These are phyloP conservation scores for Geotrichum macrosporum DNA, from an alignment of 1,139 yeast species.

Conservation along the genomic window DNA sequence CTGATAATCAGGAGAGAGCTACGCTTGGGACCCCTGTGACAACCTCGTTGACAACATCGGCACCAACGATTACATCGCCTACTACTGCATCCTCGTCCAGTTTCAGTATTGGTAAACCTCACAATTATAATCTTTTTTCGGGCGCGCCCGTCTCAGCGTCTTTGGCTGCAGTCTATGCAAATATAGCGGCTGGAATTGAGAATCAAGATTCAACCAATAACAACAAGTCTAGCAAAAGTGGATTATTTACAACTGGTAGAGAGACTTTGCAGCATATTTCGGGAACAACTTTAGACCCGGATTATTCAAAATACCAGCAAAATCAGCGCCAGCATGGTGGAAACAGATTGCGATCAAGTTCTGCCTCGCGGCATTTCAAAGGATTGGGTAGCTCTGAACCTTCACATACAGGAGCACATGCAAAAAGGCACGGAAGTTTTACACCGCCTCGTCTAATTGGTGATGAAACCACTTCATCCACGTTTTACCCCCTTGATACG, in stretches of 20 bases:
- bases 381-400: background rate
- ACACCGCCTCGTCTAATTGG: background rate
- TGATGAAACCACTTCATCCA: background rate
- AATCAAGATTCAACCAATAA: background rate
- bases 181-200: background rate
- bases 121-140: slow-evolving; percentile 13
- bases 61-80: no score
- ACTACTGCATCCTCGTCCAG: slow-evolving; percentile 16
- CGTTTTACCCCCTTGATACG: slow-evolving; percentile 15
- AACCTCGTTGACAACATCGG: no score
- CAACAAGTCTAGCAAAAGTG: background rate
- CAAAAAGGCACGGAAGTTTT: background rate
- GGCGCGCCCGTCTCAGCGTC: background rate
- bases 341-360: slow-evolving; percentile 4
- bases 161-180: background rate
- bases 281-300: background rate
- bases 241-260: slow-evolving; percentile 16
- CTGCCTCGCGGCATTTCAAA: background rate
- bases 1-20: slow-evolving; percentile 23
- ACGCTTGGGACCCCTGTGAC: no score
- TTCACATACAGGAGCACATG: background rate
- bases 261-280: slow-evolving; percentile 10
- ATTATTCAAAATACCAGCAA: background rate
- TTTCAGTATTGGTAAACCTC: slow-evolving; percentile 16
- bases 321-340: background rate